Conservation (phyloP, 345 rosid species). For the Gynandropsis gynandra region DNA sequence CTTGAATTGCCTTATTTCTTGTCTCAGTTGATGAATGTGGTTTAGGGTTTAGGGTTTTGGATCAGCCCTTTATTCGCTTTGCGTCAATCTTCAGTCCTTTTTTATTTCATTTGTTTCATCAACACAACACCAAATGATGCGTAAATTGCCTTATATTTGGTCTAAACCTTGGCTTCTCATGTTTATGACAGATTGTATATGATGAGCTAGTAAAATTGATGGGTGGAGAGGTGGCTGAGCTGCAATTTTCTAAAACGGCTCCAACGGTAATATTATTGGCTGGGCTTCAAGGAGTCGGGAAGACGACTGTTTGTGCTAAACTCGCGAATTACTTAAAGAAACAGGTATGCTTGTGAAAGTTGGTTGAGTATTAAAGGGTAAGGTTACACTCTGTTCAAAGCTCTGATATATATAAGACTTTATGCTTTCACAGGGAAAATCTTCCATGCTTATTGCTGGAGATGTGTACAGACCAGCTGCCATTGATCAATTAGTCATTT, state of each 20-base stretch:
- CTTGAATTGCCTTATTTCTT: too few species aligned
- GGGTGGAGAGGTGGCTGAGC: slow-evolving; percentile 97
- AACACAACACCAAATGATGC: too few species aligned
- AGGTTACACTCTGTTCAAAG: slow-evolving; percentile 10
- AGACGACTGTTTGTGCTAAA: slow-evolving; percentile 94
- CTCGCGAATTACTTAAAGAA: slow-evolving; percentile 88
- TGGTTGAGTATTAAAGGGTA: background rate
- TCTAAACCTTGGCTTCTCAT: slow-evolving; percentile 6
- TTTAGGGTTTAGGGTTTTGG: too few species aligned
- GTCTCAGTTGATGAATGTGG: too few species aligned
- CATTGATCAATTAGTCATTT: slow-evolving; percentile 89
- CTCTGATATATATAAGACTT: slow-evolving; percentile 10
- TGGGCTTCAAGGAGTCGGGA: slow-evolving; percentile 97
- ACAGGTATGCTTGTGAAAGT: slow-evolving; percentile 41
- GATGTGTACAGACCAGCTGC: slow-evolving; percentile 99
- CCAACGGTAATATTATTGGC: slow-evolving; percentile 89
- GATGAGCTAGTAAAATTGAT: slow-evolving; percentile 90
- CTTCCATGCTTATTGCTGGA: slow-evolving; percentile 95
- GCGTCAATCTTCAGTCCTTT: too few species aligned
- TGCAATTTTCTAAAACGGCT: slow-evolving; percentile 68
- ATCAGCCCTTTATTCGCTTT: too few species aligned
- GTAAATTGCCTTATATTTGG: background rate
- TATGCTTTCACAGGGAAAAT: slow-evolving; percentile 55
- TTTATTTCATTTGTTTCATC: too few species aligned
- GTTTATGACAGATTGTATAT: slow-evolving; percentile 55